Evolutionary conservation across 352 stramenopile genomes (phyloP).

Genomic region (Phytophthora nicotianae): DNA sequence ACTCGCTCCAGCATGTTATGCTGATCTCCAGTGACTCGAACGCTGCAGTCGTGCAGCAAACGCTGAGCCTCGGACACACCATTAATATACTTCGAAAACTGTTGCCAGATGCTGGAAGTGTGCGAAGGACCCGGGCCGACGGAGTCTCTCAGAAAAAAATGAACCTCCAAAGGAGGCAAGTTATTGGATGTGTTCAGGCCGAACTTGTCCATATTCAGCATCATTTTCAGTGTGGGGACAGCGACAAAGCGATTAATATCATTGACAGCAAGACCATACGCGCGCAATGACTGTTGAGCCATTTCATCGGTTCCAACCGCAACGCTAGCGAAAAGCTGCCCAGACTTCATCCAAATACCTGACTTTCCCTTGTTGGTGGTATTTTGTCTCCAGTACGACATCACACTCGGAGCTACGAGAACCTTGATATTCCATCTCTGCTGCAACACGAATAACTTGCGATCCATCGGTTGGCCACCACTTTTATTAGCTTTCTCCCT

Average conservation of each 20-base stretch:
- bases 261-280: slow-evolving; percentile 29
- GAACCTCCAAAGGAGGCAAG: slow-evolving; percentile 42
- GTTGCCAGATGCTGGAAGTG: slow-evolving; percentile 53
- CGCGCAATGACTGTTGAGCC: slow-evolving; percentile 24
- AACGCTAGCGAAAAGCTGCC: slow-evolving; percentile 69
- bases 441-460: slow-evolving; percentile 20
- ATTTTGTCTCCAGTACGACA: slow-evolving; percentile 61
- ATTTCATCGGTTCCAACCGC: slow-evolving; percentile 40
- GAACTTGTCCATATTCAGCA: slow-evolving; percentile 73
- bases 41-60: slow-evolving; percentile 60
- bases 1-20: slow-evolving; percentile 47
- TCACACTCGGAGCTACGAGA: slow-evolving; percentile 63
- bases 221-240: slow-evolving; percentile 45
- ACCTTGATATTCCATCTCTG: slow-evolving; percentile 58
- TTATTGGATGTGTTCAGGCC: slow-evolving; percentile 49
- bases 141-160: slow-evolving; percentile 46
- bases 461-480: neutral
- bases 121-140: slow-evolving; percentile 42
- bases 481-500: slow-evolving; percentile 5
- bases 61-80: slow-evolving; percentile 49
- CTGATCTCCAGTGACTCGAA: slow-evolving; percentile 53
- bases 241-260: slow-evolving; percentile 53
- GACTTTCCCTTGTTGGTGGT: slow-evolving; percentile 11
- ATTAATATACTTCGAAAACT: slow-evolving; percentile 50
- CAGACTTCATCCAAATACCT: slow-evolving; percentile 56